These are phyloP conservation scores for Yamadazyma friedrichii DNA, from an alignment of 1,139 yeast genomes.

Conservation along the genomic window DNA sequence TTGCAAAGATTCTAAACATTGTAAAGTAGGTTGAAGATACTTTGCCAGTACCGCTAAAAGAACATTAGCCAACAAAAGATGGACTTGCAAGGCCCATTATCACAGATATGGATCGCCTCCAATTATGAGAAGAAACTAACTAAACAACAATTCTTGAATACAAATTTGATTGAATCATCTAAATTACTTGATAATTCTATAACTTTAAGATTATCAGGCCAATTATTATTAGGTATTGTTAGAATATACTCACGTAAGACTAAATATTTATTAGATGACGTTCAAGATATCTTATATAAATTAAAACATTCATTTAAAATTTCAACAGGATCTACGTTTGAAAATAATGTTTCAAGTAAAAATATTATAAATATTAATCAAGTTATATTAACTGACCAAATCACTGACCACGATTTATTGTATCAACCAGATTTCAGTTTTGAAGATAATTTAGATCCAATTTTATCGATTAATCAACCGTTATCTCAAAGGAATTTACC, in stretches of 20 bases:
- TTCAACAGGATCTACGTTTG: conserved; percentile 37
- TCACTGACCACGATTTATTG: conserved; percentile 73
- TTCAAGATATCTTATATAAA: conserved; percentile 71
- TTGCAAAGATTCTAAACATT: too few relatives aligned
- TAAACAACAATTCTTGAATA: conserved; percentile 69
- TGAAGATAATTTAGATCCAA: conserved; percentile 42
- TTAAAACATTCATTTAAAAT: conserved; percentile 68
- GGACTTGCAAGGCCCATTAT: conserved; percentile 64
- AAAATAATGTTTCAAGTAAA: conserved; percentile 27
- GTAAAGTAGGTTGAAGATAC: too few relatives aligned
- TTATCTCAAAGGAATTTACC: too few relatives aligned
- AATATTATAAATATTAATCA: conserved; percentile 41
- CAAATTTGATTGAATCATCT: conserved; percentile 65
- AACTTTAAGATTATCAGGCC: conserved; percentile 85
- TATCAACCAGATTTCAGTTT: conserved; percentile 63
- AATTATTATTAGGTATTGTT: conserved; percentile 82
- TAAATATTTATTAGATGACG: conserved; percentile 80
- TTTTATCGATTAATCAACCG: conserved; percentile 31
- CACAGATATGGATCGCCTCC: conserved; percentile 93
- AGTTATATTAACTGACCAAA: conserved; percentile 69
- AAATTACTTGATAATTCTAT: conserved; percentile 29
- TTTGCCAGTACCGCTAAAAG: too few relatives aligned
- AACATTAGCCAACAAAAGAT: background rate
- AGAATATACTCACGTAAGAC: conserved; percentile 87
- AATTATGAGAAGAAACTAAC: conserved; percentile 80